phyloP scores from a whole-genome alignment of 1,284 basidiomycete species.

The Moniliophthora roreri region DNA sequence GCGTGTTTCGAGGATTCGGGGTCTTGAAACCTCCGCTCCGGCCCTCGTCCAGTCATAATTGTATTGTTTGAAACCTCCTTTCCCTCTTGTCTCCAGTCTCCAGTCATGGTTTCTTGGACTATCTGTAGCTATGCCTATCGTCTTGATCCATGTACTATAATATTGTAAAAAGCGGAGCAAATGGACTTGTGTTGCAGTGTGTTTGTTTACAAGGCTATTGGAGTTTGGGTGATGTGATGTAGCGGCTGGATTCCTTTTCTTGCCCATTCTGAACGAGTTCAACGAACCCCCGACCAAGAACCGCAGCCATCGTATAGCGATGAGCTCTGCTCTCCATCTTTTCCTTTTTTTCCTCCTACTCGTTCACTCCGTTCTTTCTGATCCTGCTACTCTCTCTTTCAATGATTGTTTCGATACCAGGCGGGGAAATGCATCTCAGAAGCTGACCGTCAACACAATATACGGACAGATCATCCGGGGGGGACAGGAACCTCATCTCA shows the following conservation, averaged over 20 bases:
- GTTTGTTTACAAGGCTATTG: neutral
- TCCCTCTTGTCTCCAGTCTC: no score
- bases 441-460: slow-evolving; percentile 68
- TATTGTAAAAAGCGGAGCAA: no score
- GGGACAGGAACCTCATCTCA: slow-evolving; percentile 47
- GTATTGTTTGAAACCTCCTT: no score
- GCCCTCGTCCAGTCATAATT: no score
- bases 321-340: slow-evolving; percentile 16
- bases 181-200: neutral
- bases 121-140: no score
- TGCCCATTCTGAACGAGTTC: neutral
- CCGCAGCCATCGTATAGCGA: slow-evolving; percentile 4
- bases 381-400: slow-evolving; percentile 53
- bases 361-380: slow-evolving; percentile 29
- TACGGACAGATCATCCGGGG: slow-evolving; percentile 71
- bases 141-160: no score
- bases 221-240: neutral
- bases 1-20: no score
- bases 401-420: slow-evolving; percentile 54
- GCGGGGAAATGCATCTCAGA: slow-evolving; percentile 46
- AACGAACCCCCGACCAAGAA: neutral
- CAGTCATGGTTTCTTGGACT: no score
- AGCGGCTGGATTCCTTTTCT: neutral
- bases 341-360: slow-evolving; percentile 22
- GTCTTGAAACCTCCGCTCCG: no score